These are phyloP conservation scores for Alternaria rosae DNA, from an alignment of 2,329 filamentous ascomycete species.

Conservation along the genomic window DNA sequence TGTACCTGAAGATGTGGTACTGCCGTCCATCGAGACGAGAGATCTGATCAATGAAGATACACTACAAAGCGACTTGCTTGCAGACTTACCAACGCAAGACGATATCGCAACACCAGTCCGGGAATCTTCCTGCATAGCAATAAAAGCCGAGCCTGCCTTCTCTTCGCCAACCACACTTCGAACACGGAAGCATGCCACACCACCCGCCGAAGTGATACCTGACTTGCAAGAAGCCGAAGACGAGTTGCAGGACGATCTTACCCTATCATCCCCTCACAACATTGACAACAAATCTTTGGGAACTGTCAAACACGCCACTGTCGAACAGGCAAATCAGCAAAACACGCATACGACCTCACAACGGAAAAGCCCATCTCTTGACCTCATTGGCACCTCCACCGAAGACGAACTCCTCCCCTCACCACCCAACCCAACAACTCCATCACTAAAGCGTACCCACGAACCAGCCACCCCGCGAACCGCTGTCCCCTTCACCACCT, in stretches of 20 bases:
- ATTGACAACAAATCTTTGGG: accelerated
- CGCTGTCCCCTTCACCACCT: conserved; percentile 18
- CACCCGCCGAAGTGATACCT: not conserved
- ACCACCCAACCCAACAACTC: not conserved
- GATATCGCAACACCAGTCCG: conserved; percentile 2
- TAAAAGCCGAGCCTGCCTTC: conserved; percentile 10
- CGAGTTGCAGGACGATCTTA: accelerated
- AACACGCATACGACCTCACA: not conserved
- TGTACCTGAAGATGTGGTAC: conserved; percentile 24
- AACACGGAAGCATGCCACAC: not conserved
- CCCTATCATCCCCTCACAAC: no score
- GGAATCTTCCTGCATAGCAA: not conserved
- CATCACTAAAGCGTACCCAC: conserved; percentile 28
- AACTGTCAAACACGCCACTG: accelerated
- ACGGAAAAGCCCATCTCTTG: conserved; percentile 1
- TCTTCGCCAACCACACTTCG: conserved; percentile 4
- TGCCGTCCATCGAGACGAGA: conserved; percentile 34
- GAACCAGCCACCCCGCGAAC: conserved; percentile 27
- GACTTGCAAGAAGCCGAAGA: not conserved
- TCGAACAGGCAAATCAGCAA: not conserved
- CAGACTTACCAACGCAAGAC: conserved; percentile 10
- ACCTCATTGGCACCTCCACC: conserved; percentile 2
- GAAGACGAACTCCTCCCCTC: conserved; percentile 5
- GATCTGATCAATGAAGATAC: conserved; percentile 23
- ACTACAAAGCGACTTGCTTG: conserved; percentile 19